Conservation (phyloP, 208 protist species). For the Trypanosoma brucei region DNA sequence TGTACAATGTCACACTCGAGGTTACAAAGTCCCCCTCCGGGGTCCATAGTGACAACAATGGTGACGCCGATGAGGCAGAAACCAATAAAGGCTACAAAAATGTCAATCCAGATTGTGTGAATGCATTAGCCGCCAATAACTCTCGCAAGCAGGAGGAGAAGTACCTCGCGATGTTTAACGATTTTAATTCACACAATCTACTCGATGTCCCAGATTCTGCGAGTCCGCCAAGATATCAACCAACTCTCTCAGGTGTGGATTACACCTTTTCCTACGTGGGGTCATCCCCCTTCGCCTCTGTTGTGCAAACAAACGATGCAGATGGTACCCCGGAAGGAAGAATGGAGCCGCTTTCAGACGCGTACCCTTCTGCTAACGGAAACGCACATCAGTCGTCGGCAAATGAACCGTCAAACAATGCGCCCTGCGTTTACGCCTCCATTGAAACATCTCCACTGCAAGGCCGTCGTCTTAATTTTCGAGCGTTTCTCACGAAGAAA, state of each 20-base stretch:
- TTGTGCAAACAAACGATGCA: background rate
- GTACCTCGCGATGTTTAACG: background rate
- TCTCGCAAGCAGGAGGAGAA: background rate
- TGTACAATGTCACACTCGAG: background rate
- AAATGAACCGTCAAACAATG: constrained; percentile 3
- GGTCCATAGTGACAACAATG: background rate
- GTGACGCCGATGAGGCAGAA: background rate
- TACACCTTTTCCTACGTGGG: background rate
- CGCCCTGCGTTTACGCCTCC: constrained; percentile 46
- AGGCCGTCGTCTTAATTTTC: constrained; percentile 50
- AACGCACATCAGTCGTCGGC: background rate
- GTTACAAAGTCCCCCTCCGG: background rate
- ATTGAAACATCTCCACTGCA: constrained; percentile 35
- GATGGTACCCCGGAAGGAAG: background rate
- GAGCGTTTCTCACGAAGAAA: constrained; percentile 38
- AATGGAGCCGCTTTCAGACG: background rate
- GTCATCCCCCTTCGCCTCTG: background rate
- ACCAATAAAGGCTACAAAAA: background rate
- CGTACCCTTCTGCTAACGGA: background rate
- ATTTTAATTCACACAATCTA: background rate
- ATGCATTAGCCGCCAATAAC: background rate
- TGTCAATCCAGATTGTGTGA: background rate
- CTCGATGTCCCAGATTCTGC: background rate
- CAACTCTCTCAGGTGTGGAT: background rate
- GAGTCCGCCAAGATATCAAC: background rate